phyloP scores from a whole-genome alignment of 495 filamentous ascomycete species.

The Daldinia concentrica region DNA sequence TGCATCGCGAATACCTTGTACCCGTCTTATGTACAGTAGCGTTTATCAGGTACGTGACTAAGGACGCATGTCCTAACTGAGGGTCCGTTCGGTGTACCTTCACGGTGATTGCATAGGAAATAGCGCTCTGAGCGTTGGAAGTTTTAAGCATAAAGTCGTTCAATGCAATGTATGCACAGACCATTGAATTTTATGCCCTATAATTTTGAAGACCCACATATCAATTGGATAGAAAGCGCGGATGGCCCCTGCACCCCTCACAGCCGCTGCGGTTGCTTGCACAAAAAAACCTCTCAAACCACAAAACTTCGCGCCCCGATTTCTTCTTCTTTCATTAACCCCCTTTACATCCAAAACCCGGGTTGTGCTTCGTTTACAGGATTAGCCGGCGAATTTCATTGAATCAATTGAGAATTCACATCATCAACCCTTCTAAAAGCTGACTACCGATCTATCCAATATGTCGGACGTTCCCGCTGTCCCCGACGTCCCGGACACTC shows the following conservation, averaged over 20 bases:
- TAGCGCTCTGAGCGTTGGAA: constrained; percentile 6
- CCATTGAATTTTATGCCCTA: constrained; percentile 41
- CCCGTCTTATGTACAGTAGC: background rate
- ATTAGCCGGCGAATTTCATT: constrained; percentile 48
- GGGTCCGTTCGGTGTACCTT: background rate
- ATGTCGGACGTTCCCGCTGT: constrained; percentile 45
- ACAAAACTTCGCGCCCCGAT: constrained; percentile 42
- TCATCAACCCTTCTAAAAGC: constrained; percentile 26
- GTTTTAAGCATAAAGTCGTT: constrained; percentile 44
- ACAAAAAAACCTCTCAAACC: constrained; percentile 37
- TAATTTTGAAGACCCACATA: constrained; percentile 7
- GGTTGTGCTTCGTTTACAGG: constrained; percentile 47
- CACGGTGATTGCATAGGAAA: constrained; percentile 30
- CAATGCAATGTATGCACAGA: constrained; percentile 48
- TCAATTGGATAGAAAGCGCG: constrained; percentile 3
- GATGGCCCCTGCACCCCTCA: constrained; percentile 24
- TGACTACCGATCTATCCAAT: constrained; percentile 21
- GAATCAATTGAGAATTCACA: constrained; percentile 44
- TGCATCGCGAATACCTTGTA: background rate
- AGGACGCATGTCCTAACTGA: constrained; percentile 17
- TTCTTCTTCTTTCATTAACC: constrained; percentile 49
- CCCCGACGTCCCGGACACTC: constrained; percentile 40
- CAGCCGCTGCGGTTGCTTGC: constrained; percentile 7
- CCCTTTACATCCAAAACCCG: constrained; percentile 50
- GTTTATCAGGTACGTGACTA: constrained; percentile 1